Percentiles rank a stretch among this genome's conserved stretches.
These are phyloP conservation scores for Acacia melanoxylon DNA, from an alignment of 306 rosid species.

Conservation along the genomic window DNA sequence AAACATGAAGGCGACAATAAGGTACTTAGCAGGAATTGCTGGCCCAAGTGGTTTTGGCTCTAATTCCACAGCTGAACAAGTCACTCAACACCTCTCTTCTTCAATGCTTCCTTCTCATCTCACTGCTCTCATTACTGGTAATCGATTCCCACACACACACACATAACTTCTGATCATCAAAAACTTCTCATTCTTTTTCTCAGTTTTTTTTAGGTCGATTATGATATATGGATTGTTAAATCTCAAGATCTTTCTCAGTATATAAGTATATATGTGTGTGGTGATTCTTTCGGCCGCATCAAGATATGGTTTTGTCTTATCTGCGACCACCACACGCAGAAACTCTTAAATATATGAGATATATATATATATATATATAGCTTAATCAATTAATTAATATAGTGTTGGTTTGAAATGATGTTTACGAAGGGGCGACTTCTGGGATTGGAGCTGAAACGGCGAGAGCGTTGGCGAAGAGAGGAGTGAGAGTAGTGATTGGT, in stretches of 20 bases:
- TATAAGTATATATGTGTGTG: background rate
- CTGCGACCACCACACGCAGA: background rate
- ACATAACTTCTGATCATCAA: too few species aligned
- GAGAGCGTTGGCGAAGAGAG: slow-evolving; percentile 87
- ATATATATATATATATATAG: background rate
- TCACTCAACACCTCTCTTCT: slow-evolving; percentile 50
- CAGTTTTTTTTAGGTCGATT: background rate
- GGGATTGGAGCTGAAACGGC: slow-evolving; percentile 99
- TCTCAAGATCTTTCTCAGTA: background rate
- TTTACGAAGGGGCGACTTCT: slow-evolving; percentile 68
- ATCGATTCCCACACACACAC: background rate
- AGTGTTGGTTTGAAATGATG: slow-evolving; percentile 15
- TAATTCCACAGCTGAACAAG: slow-evolving; percentile 91
- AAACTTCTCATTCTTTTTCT: background rate
- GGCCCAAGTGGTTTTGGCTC: slow-evolving; percentile 99
- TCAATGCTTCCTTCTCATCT: slow-evolving; percentile 44
- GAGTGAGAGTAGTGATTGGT: slow-evolving; percentile 79
- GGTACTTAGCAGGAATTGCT: slow-evolving; percentile 91
- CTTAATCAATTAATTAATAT: background rate
- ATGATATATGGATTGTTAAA: background rate
- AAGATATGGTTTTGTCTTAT: slow-evolving; percentile 47
- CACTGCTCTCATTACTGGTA: slow-evolving; percentile 89
- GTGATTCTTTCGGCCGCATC: slow-evolving; percentile 41
- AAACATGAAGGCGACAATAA: slow-evolving; percentile 76
- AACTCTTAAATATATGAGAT: too few species aligned